Percentiles rank a stretch among this genome's conserved stretches.
Conservation (phyloP, 805 yeast genomes). For the Schizosaccharomyces japonicus region DNA sequence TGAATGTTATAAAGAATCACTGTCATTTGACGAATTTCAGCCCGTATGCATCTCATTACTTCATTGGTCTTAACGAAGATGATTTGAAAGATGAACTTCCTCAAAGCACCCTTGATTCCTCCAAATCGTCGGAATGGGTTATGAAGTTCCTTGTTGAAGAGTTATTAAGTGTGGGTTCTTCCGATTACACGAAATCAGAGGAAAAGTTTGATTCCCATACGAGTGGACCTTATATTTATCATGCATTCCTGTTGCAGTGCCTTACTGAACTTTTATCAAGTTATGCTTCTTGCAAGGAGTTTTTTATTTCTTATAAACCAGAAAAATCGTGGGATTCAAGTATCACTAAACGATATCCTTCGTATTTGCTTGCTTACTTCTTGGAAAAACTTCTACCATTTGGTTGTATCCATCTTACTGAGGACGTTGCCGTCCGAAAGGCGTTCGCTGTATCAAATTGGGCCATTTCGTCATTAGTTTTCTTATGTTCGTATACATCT, state of each 20-base stretch:
- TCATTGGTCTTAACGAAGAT: background rate
- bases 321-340: background rate
- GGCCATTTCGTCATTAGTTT: slow-evolving; percentile 35
- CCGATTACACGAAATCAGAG: no score
- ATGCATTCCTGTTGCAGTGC: slow-evolving; percentile 41
- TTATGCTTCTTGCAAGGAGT: slow-evolving; percentile 18
- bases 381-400: slow-evolving; percentile 26
- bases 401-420: slow-evolving; percentile 18
- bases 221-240: slow-evolving; percentile 48
- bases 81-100: no score
- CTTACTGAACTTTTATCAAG: slow-evolving; percentile 53
- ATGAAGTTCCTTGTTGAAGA: no score
- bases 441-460: slow-evolving; percentile 30
- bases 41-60: background rate
- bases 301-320: background rate
- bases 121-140: no score
- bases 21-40: slow-evolving; percentile 3
- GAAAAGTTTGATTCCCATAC: no score
- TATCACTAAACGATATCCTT: background rate
- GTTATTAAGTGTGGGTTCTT: no score
- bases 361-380: background rate
- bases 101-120: no score
- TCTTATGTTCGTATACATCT: slow-evolving; percentile 36
- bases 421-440: slow-evolving; percentile 18
- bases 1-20: slow-evolving; percentile 8